These are phyloP conservation scores for Penicillium sp. DNA, from an alignment of 2,329 filamentous ascomycete species.

Conservation along the genomic window DNA sequence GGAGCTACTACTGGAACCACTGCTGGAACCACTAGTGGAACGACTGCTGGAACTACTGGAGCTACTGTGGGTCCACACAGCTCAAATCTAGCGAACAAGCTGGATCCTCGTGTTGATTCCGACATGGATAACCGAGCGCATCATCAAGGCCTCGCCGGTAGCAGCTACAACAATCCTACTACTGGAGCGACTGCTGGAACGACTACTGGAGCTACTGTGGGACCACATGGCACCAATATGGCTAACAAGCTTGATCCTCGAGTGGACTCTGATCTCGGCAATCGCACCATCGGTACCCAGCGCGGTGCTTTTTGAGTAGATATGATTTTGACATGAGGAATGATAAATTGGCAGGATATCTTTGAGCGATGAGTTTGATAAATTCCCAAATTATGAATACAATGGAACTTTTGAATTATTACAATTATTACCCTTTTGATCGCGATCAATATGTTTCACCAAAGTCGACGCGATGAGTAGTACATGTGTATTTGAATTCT, in stretches of 20 bases:
- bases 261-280: constrained; percentile 3
- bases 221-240: not conserved
- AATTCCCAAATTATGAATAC: not conserved
- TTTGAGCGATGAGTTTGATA: not conserved
- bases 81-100: constrained; percentile 9
- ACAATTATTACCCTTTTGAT: not conserved
- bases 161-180: constrained; percentile 4
- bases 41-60: not conserved
- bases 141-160: constrained; percentile 1
- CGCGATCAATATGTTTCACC: too few species aligned
- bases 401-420: not conserved
- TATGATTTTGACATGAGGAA: not conserved
- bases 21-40: not conserved
- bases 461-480: too few species aligned
- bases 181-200: too few species aligned
- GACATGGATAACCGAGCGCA: constrained; percentile 6
- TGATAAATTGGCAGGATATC: not conserved
- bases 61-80: not conserved
- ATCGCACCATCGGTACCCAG: not conserved
- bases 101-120: constrained; percentile 15
- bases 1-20: not conserved
- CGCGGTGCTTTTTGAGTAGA: not conserved
- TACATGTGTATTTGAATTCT: too few species aligned
- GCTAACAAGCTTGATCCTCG: constrained; percentile 6
- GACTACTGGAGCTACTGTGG: not conserved